These are phyloP conservation scores for Phytophthora syringae DNA, from an alignment of 352 stramenopile species.

Conservation along the genomic window DNA sequence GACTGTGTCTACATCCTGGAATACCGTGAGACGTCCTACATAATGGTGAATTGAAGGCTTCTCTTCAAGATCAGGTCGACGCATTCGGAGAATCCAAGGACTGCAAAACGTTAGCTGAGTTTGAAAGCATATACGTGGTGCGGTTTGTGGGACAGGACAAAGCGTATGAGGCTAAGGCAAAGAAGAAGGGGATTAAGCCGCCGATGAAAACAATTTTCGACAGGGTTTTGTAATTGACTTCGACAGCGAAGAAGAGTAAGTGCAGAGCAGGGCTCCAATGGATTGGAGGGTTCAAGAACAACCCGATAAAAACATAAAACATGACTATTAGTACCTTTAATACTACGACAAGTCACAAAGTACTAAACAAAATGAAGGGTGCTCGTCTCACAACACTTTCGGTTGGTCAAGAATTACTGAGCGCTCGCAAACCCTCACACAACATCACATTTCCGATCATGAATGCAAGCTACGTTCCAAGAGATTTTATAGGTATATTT, in stretches of 20 bases:
- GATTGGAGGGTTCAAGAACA: too few species aligned
- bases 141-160: conserved; percentile 10
- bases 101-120: conserved; percentile 1
- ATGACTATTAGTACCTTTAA: too few species aligned
- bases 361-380: conserved; percentile 1
- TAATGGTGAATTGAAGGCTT: not conserved
- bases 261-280: too few species aligned
- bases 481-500: conserved; percentile 6
- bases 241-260: too few species aligned
- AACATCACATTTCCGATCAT: not conserved
- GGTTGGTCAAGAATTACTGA: not conserved
- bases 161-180: not conserved
- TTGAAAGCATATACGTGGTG: not conserved
- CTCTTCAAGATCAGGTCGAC: conserved; percentile 7
- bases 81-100: conserved; percentile 1
- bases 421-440: too few species aligned
- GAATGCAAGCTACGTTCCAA: conserved; percentile 2
- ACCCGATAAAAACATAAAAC: too few species aligned
- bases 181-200: not conserved
- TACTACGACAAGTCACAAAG: too few species aligned
- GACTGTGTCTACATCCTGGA: not conserved
- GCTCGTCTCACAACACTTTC: not conserved
- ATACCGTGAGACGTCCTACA: not conserved
- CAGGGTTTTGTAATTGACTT: conserved; percentile 1
- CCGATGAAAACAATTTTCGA: not conserved